These are phyloP conservation scores for Avena atlantica DNA, from an alignment of 176 grass and related monocot species.

Conservation along the genomic window DNA sequence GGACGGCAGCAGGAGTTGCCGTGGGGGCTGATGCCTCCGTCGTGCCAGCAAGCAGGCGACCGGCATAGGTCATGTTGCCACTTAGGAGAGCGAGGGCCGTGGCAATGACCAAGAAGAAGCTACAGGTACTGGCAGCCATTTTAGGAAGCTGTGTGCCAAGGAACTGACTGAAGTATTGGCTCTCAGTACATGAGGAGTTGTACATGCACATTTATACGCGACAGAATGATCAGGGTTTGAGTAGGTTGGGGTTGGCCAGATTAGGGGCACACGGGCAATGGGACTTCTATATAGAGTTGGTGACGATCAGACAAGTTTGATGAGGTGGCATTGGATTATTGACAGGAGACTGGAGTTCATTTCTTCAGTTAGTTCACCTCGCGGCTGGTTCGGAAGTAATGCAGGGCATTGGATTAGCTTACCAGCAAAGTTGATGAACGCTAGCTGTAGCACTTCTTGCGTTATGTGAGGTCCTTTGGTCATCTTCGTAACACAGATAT, in stretches of 20 bases:
- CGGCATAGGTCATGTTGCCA: not conserved
- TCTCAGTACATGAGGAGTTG: not conserved
- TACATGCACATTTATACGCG: slow-evolving; percentile 9
- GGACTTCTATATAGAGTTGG: not conserved
- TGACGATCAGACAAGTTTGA: slow-evolving; percentile 5
- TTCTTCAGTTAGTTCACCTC: slow-evolving; percentile 29
- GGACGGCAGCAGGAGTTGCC: slow-evolving; percentile 9
- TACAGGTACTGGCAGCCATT: not conserved
- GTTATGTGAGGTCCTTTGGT: too few relatives aligned
- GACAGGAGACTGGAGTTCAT: not conserved
- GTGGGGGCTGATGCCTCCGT: not conserved
- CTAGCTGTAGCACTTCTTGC: too few relatives aligned
- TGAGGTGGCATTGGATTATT: not conserved
- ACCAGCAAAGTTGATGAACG: not conserved
- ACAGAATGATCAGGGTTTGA: not conserved
- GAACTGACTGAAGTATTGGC: not conserved
- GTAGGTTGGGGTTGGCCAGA: slow-evolving; percentile 31
- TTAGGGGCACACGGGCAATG: not conserved
- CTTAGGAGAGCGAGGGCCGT: slow-evolving; percentile 12
- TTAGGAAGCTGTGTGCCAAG: not conserved
- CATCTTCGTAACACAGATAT: too few relatives aligned
- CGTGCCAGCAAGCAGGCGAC: not conserved
- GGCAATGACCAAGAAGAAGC: slow-evolving; percentile 9
- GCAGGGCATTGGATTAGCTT: not conserved
- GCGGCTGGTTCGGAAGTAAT: not conserved